phyloP scores from a whole-genome alignment of 202 grass and related monocot genomes.

The Saccharum hybrid region DNA sequence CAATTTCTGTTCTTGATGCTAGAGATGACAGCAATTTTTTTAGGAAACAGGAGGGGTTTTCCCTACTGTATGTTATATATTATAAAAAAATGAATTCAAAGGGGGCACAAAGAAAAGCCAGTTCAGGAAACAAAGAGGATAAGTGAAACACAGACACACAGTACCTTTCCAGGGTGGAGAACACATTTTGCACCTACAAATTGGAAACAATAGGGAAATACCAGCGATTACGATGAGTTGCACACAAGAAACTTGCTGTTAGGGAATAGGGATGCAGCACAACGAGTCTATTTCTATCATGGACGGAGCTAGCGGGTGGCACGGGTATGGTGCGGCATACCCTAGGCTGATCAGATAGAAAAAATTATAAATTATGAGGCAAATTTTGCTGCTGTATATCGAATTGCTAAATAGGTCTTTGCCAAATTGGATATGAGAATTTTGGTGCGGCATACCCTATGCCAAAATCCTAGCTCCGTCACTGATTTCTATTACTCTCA shows the following conservation, averaged over 20 bases:
- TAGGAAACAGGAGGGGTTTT: neutral
- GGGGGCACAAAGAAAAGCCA: neutral
- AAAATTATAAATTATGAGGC: too few relatives aligned
- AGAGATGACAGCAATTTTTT: neutral
- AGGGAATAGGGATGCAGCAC: slow-evolving; percentile 8
- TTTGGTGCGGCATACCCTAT: too few relatives aligned
- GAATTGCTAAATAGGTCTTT: too few relatives aligned
- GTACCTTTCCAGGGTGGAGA: slow-evolving; percentile 76
- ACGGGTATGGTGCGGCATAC: too few relatives aligned
- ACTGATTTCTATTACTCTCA: neutral
- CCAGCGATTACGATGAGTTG: neutral
- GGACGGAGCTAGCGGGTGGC: too few relatives aligned
- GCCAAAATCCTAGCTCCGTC: too few relatives aligned
- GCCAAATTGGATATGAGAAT: too few relatives aligned
- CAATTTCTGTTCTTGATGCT: neutral
- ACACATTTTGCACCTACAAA: slow-evolving; percentile 69
- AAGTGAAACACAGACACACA: slow-evolving; percentile 19
- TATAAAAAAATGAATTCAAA: neutral
- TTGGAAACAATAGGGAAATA: neutral
- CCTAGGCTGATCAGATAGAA: too few relatives aligned
- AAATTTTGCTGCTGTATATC: too few relatives aligned
- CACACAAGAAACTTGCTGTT: neutral
- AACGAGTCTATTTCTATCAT: neutral
- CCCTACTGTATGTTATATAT: neutral
- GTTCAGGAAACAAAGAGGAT: neutral